Base-by-base conservation (phyloP, 495 filamentous ascomycete species). In the Gamarada debralockiae region DNA sequence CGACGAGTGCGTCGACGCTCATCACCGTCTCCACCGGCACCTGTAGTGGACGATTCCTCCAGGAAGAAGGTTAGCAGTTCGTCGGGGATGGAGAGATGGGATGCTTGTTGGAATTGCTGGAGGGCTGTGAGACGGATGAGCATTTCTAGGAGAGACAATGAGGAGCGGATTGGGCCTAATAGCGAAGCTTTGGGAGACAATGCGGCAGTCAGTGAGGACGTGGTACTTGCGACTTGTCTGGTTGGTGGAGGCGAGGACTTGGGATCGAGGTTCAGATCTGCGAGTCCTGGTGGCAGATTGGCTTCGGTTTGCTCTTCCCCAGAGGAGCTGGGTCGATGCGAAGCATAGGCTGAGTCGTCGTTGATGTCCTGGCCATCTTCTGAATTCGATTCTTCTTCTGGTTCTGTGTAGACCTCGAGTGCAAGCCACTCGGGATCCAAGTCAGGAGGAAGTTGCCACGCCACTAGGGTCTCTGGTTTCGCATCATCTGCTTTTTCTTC, bases 361-460 rank as follows among this genome's bases (percentile, higher is more conserved):
- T 55, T 34, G 14, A 61, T 40, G 3, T 68, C 63, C 8, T 70
- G 48, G 4, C 68, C 64, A 14, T 67, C 65, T 3, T 71, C 71
- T 22, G 52, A 53, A 33, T 5, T 42, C 1, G 46, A 48, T 2
- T 80, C 74, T 27, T 72, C 64, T 25, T 86, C 78, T 4, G 78
- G 72, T 45, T 87, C 81, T 0, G 76, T 76, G 33, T 88, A 95
- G 1, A 97, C 87, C 65, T 97, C 92, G 44, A 97, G 82, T 0
- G 95, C 95, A 50, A 99, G 78, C 95, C 95, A 97, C 71, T 97
- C 93, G 0, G 87, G 86, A 56, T 97, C 93, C 1, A 97, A 71
- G 51, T 92, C 83, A 23, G 74, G 75, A 12, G 93, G 92, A 3
- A 99, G 66, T 2, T 76, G 73, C 79, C 87, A 90, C 15, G 72